Base-by-base conservation (phyloP, 352 stramenopile species). In the Globisporangium alternatum region DNA sequence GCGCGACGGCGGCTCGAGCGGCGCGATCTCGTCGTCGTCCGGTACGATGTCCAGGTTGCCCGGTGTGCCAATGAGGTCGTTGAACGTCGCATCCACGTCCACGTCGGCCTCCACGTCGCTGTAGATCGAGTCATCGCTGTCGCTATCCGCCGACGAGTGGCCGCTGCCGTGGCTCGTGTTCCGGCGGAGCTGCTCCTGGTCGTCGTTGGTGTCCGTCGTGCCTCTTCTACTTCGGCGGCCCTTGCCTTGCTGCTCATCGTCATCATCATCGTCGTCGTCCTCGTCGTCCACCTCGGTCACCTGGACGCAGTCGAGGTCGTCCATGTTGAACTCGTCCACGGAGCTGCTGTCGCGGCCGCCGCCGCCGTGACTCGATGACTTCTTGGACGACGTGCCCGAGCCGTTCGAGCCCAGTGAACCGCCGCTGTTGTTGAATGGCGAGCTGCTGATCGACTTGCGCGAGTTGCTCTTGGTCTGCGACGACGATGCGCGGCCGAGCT, bases 41-140 rank as follows among this genome's bases (percentile, higher is more conserved):
- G 69, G 70, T 13, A 86, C 71, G 5, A 87, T 67, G 28, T 90
- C 75, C 25, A 89, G 56, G 21, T 76, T 74, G 54, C 87, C 81
- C 0, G 85, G 76, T 33, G 80, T 69, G 15, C 77, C 71, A 58
- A 95, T 90, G 8, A 94, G 78, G 22, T 95, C 86, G 30, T 93
- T 87, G 44, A 96, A 95, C 15, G 90, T 96, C 33, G 80, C 80
- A 37, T 96, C 83, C 3, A 96, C 81, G 56, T 96, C 88, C n/a
- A 96, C 88, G 61, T 96, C 86, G 44, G 56, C 77, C 60, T 93
- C 82, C 3, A 91, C 88, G 56, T 96, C 88, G 21, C 82, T 93
- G 66, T 96, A 95, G 64, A 85, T 77, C 2, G 83, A 94, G 12
- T 78, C 85, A n/a, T 86, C 75, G 33, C 72, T 84, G 43, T 82